A percentile compares a stretch with the other conserved stretches of the same genome.
phyloP scores from a whole-genome alignment of 2,329 filamentous ascomycete genomes.

The Calcarisporium arbuscula region DNA sequence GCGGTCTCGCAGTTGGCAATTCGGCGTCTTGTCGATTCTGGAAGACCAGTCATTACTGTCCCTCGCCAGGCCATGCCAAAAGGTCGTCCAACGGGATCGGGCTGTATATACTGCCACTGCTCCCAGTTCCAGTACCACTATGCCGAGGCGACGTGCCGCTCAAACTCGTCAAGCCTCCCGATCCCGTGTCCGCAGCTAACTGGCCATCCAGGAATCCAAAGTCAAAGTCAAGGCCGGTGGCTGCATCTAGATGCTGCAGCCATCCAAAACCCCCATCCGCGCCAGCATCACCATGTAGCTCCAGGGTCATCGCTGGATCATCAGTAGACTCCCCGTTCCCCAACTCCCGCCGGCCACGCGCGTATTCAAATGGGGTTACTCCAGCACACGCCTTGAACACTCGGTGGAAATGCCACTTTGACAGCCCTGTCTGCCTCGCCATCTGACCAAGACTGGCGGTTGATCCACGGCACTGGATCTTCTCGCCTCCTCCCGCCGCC shows the following conservation, averaged over 20 bases:
- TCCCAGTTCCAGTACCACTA: background rate
- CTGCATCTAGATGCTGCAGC: conserved; percentile 5
- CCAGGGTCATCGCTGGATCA: conserved; percentile 3
- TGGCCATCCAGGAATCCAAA: conserved; percentile 1
- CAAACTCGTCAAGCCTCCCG: background rate
- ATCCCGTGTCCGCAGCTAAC: no score
- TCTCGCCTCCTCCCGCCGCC: conserved; percentile 17
- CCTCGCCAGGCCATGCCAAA: conserved; percentile 13
- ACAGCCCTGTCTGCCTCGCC: conserved; percentile 44
- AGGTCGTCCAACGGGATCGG: conserved; percentile 13
- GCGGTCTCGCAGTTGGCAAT: no score
- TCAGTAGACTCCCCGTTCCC: conserved; percentile 1
- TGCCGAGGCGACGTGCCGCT: background rate
- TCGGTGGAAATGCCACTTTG: conserved; percentile 52
- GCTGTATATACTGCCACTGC: conserved; percentile 1
- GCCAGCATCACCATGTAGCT: background rate
- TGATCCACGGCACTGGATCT: background rate
- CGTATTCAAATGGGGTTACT: conserved; percentile 34
- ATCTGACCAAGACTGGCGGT: conserved; percentile 35
- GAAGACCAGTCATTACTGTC: no score
- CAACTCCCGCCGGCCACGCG: conserved; percentile 15
- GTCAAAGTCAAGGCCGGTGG: conserved; percentile 2
- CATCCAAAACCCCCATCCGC: conserved; percentile 1
- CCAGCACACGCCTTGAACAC: conserved; percentile 51
- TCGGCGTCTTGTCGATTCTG: no score